Evolutionary conservation across 2,329 filamentous ascomycete genomes (phyloP).

Genomic region (Cordyceps javanica): DNA sequence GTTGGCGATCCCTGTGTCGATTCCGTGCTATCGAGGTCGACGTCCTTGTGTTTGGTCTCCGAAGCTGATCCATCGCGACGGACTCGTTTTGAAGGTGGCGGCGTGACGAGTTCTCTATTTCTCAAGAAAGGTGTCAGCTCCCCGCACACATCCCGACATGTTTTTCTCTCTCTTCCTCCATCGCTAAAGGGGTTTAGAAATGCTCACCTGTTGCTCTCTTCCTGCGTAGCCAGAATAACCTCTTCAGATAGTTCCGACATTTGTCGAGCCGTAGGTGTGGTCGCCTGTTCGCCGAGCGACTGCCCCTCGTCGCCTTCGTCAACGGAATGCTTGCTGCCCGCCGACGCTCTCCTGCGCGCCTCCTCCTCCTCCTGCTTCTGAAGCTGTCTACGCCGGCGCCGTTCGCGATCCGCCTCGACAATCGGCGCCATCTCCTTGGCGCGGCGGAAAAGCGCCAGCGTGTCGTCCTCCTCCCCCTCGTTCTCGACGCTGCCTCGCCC

Average conservation of each 20-base stretch:
- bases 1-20: not conserved
- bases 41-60: constrained; percentile 15
- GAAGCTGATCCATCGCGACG: constrained; percentile 16
- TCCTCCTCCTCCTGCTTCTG: constrained; percentile 17
- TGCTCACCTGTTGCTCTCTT: not conserved
- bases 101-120: constrained; percentile 29
- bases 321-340: constrained; percentile 1
- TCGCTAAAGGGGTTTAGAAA: too few species aligned
- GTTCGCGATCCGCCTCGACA: constrained; percentile 35
- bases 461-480: constrained; percentile 30
- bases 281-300: not conserved
- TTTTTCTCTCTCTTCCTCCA: too few species aligned
- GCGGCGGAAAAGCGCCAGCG: constrained; percentile 44
- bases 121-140: not conserved
- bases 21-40: constrained; percentile 8
- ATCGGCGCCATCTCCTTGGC: constrained; percentile 43
- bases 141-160: not conserved
- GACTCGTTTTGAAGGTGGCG: constrained; percentile 34
- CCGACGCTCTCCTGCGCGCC: not conserved
- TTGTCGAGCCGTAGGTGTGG: constrained; percentile 18
- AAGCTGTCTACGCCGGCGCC: constrained; percentile 22
- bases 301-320: not conserved
- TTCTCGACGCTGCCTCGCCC: constrained; percentile 15
- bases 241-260: not conserved
- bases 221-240: not conserved